These are phyloP conservation scores for Neurospora cerealis DNA, from an alignment of 495 filamentous ascomycete species.

Conservation along the genomic window DNA sequence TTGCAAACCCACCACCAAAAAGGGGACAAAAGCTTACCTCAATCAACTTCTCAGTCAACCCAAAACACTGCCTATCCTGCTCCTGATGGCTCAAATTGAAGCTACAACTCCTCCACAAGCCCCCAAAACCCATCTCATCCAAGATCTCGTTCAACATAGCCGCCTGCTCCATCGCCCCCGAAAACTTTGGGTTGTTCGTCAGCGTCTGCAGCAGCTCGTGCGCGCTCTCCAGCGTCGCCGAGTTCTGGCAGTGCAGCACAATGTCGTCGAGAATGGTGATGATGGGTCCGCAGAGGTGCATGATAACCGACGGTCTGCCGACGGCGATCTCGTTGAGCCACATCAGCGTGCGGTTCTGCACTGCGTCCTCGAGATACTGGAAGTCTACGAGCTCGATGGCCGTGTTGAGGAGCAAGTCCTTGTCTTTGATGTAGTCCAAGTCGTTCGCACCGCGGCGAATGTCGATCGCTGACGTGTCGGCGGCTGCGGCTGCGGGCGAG, in stretches of 20 bases:
- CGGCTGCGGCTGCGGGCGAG: neutral
- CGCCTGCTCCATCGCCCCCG: slow-evolving; percentile 26
- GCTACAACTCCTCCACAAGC: slow-evolving; percentile 41
- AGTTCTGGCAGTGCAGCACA: slow-evolving; percentile 42
- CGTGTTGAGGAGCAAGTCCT: slow-evolving; percentile 45
- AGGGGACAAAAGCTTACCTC: slow-evolving; percentile 33
- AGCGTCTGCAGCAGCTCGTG: slow-evolving; percentile 41
- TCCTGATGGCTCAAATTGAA: slow-evolving; percentile 36
- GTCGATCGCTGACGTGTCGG: neutral
- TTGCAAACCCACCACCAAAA: neutral
- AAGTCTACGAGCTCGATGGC: slow-evolving; percentile 49
- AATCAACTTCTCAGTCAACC: slow-evolving; percentile 47
- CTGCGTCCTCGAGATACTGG: slow-evolving; percentile 41
- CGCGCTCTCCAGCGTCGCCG: slow-evolving; percentile 39
- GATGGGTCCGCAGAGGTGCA: slow-evolving; percentile 42
- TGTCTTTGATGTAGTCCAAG: slow-evolving; percentile 36
- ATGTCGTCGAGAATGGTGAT: slow-evolving; percentile 44
- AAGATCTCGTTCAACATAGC: slow-evolving; percentile 35
- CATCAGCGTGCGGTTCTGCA: slow-evolving; percentile 40
- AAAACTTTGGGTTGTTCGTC: slow-evolving; percentile 35
- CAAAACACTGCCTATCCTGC: slow-evolving; percentile 39
- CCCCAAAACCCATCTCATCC: slow-evolving; percentile 47
- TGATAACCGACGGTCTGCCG: slow-evolving; percentile 36
- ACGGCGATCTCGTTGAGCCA: slow-evolving; percentile 42
- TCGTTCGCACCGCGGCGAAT: slow-evolving; percentile 28